Percentiles rank a stretch among this genome's conserved stretches.
phyloP scores from a whole-genome alignment of 805 yeast genomes.

The Ogataea pignaliae region DNA sequence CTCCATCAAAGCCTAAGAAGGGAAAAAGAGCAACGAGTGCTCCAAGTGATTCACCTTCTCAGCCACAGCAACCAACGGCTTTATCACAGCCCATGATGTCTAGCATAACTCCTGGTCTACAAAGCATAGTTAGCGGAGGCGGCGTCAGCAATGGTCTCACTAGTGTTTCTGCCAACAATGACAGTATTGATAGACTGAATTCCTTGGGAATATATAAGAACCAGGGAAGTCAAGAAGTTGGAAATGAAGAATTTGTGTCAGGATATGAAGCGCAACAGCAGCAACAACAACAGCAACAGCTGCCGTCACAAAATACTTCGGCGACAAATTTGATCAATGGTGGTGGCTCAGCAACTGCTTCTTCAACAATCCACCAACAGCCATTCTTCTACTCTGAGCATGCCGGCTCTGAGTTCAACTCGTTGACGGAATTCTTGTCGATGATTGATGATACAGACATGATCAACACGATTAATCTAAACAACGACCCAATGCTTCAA shows the following conservation, averaged over 20 bases:
- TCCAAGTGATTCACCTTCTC: not conserved
- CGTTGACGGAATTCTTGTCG: constrained; percentile 81
- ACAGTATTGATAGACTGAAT: constrained; percentile 9
- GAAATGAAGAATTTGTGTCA: not conserved
- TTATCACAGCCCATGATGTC: constrained; percentile 1
- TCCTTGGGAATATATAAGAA: constrained; percentile 11
- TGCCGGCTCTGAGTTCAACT: constrained; percentile 88
- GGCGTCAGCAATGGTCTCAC: not conserved
- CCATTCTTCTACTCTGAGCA: constrained; percentile 87
- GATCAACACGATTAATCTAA: constrained; percentile 38
- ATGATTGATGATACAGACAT: constrained; percentile 85
- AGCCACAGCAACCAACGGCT: not conserved
- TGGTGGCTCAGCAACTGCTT: constrained; percentile 9
- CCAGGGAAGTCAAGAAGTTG: not conserved
- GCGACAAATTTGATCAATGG: not conserved
- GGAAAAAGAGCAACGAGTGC: constrained; percentile 15
- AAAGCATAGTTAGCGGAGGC: constrained; percentile 2
- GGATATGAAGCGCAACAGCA: constrained; percentile 1
- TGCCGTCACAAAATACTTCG: constrained; percentile 3
- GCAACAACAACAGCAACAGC: constrained; percentile 3
- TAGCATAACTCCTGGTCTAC: constrained; percentile 8
- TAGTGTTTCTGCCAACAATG: constrained; percentile 1
- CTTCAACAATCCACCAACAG: constrained; percentile 44
- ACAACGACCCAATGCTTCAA: constrained; percentile 34
- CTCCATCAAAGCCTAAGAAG: constrained; percentile 39